Base-by-base conservation (phyloP, 2,329 filamentous ascomycete genomes). In the Curvularia hawaiiensis region DNA sequence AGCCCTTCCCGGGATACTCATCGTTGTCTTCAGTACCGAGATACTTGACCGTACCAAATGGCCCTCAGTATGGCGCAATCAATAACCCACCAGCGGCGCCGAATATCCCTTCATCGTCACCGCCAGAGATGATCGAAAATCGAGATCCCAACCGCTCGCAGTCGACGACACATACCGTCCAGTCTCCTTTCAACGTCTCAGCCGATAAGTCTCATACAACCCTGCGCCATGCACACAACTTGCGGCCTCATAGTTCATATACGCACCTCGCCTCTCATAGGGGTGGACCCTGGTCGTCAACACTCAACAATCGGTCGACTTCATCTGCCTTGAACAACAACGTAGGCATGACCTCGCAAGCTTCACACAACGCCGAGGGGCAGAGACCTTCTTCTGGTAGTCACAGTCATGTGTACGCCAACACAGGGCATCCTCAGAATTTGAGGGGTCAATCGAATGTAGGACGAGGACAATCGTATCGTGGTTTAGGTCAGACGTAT, bases 261-360 rank as follows among this genome's bases (percentile, higher is more conserved):
- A 68, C 68, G 7, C 80, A 81, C 60, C 78, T 77, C 2, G 74
- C 30, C 24, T 33, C 40, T 12, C 35, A 44, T n/a, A 40, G 51
- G 18, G 33, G 11, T 45, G 55, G 33, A 6, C 40, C 74, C 50
- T 72, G 78, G 45, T 71, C 78, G 58, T 77, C 75, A 59, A 75
- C 77, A 30, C 75, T 76, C 14, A 75, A 75, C 14, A 77, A 78
- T 60, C 74, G 79, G 20, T 73, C 79, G 18, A 68, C 70, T 12
- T 82, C 80, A 20, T 79, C 79, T 35, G 77, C 78, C 8, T 62
- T 79, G 69, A 81, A 78, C 57, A 79, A 83, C 44, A 60, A 62
- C 3, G 63, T 67, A 26, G 63, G 69, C 10, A 45, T 63, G 18
- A 62, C 64, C 20, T 52, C 60, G 33, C 63, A 63, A 51, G 64